Evolutionary conservation across 164 flowering plant genomes (phyloP).

Genomic region (Tetrastigma voinierianum): DNA sequence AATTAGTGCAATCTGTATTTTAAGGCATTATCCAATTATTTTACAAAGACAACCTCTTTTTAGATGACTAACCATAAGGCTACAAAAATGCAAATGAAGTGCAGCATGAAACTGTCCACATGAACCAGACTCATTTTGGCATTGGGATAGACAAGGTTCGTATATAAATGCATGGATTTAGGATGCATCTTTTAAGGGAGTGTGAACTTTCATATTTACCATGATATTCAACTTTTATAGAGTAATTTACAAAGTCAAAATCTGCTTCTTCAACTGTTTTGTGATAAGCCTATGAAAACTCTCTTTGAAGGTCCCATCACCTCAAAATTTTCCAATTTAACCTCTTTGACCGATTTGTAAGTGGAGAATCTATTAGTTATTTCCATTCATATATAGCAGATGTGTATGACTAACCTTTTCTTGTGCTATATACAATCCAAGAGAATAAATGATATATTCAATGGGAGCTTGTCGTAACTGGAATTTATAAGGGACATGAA

Average conservation of each 20-base stretch:
- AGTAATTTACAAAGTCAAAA: not conserved
- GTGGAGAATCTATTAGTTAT: constrained; percentile 14
- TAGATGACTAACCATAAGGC: too few relatives aligned
- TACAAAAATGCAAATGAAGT: too few relatives aligned
- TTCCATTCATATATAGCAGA: not conserved
- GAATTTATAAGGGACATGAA: constrained; percentile 53
- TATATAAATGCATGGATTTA: too few relatives aligned
- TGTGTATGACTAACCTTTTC: constrained; percentile 8
- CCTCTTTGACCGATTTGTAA: constrained; percentile 58
- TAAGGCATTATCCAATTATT: too few relatives aligned
- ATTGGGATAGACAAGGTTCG: too few relatives aligned
- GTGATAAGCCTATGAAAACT: constrained; percentile 72
- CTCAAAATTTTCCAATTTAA: constrained; percentile 51
- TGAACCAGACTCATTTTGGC: too few relatives aligned
- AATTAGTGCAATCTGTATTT: too few relatives aligned
- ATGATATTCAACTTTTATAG: not conserved
- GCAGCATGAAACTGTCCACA: too few relatives aligned
- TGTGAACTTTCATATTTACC: not conserved
- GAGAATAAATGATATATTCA: constrained; percentile 68
- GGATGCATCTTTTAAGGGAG: not conserved
- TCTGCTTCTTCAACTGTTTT: not conserved
- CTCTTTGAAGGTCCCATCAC: constrained; percentile 81
- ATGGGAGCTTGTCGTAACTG: constrained; percentile 61
- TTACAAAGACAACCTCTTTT: too few relatives aligned
- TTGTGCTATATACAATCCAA: constrained; percentile 24